phyloP scores from a whole-genome alignment of 2,329 filamentous ascomycete genomes.

The Fulvia fulva region DNA sequence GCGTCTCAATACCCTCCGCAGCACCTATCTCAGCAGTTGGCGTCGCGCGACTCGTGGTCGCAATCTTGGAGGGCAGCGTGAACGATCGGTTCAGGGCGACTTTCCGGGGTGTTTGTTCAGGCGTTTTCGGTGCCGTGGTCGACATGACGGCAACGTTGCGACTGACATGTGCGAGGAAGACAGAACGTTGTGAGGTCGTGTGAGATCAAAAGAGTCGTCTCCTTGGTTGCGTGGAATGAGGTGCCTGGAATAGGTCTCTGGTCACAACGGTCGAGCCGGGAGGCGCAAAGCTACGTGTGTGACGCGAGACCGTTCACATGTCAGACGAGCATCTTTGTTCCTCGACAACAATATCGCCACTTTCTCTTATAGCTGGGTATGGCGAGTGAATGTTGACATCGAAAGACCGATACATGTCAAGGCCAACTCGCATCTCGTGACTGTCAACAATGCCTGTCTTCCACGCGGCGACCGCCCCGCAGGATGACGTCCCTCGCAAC shows the following conservation, averaged over 20 bases:
- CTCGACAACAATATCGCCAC: background rate
- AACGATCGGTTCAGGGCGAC: conserved; percentile 42
- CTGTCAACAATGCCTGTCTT: background rate
- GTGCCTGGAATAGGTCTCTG: background rate
- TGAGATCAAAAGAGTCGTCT: background rate
- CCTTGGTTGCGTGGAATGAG: background rate
- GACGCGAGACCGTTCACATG: background rate
- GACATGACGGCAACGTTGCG: conserved; percentile 18
- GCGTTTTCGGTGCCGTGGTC: conserved; percentile 27
- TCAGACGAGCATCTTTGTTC: background rate
- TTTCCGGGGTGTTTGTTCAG: conserved; percentile 25
- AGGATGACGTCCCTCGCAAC: background rate
- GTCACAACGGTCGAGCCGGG: background rate
- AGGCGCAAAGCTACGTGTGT: background rate
- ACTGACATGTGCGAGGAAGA: background rate
- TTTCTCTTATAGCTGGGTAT: background rate
- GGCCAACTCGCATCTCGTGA: background rate
- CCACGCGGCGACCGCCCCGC: background rate
- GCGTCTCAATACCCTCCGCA: conserved; percentile 56
- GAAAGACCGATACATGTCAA: background rate
- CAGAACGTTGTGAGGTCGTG: background rate
- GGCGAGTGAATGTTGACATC: background rate
- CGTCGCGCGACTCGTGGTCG: conserved; percentile 28
- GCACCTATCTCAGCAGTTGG: conserved; percentile 35
- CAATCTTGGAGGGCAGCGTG: conserved; percentile 42